A percentile compares a stretch with the other conserved stretches of the same genome.
Evolutionary conservation across 257 asterid genomes (phyloP).

Genomic region (Plantago ovata): DNA sequence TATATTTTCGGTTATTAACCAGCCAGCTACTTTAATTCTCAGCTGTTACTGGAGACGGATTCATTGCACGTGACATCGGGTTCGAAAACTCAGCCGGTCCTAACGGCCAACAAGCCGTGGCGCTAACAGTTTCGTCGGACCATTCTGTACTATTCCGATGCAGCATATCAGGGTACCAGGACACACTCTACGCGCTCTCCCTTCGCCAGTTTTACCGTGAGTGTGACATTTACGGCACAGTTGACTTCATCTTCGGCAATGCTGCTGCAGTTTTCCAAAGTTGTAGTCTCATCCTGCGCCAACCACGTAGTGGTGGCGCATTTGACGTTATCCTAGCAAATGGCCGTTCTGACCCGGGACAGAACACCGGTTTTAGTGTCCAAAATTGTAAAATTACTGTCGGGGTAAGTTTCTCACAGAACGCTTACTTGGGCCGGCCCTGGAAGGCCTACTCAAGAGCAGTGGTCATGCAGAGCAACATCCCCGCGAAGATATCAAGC

Average conservation of each 20-base stretch:
- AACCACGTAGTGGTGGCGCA: conserved; percentile 36
- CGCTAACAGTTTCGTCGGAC: conserved; percentile 55
- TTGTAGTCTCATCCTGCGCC: conserved; percentile 45
- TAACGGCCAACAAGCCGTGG: conserved; percentile 49
- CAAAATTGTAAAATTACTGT: conserved; percentile 45
- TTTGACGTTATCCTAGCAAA: conserved; percentile 55
- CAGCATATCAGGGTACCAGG: conserved; percentile 62
- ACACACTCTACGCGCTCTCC: conserved; percentile 58
- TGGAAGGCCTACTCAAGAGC: conserved; percentile 65
- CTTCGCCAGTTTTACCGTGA: conserved; percentile 76
- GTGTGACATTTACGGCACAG: conserved; percentile 71
- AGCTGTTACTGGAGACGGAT: conserved; percentile 64
- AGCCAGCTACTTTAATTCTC: neutral
- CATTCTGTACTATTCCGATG: conserved; percentile 53
- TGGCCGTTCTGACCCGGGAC: conserved; percentile 64
- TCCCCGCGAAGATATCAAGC: conserved; percentile 39
- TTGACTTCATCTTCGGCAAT: conserved; percentile 69
- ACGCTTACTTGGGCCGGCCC: conserved; percentile 55
- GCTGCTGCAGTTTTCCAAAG: conserved; percentile 70
- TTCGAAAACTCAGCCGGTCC: conserved; percentile 73
- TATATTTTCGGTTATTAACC: neutral
- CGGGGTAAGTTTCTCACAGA: conserved; percentile 35
- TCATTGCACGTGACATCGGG: conserved; percentile 69
- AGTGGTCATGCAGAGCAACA: conserved; percentile 58
- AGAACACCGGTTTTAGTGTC: conserved; percentile 64